These are phyloP conservation scores for Magnusiomyces magnusii DNA, from an alignment of 1,139 yeast species.

Conservation along the genomic window DNA sequence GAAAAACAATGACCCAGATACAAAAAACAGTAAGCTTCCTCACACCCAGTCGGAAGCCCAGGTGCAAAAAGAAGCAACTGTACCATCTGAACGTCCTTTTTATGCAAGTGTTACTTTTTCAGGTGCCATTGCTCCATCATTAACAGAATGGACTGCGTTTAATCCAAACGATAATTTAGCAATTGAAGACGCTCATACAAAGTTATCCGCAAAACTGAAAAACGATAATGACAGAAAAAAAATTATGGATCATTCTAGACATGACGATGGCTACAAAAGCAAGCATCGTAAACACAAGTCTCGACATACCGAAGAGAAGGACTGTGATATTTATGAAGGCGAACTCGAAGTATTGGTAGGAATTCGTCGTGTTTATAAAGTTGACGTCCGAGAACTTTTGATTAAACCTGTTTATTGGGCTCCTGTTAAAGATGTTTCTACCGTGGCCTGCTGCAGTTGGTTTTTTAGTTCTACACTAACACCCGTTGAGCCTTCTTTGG, in stretches of 20 bases:
- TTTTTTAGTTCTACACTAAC: conserved; percentile 31
- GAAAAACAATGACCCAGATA: no score
- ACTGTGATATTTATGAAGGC: neutral
- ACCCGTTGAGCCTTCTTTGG: conserved; percentile 33
- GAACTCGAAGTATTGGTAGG: conserved; percentile 32
- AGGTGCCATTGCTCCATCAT: conserved; percentile 26
- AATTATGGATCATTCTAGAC: neutral
- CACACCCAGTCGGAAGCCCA: neutral
- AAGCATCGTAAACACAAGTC: neutral
- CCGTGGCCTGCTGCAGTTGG: conserved; percentile 33
- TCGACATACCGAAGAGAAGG: neutral
- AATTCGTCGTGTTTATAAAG: conserved; percentile 31
- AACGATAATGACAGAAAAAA: conserved; percentile 7
- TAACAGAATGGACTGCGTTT: conserved; percentile 34
- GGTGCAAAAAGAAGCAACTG: neutral
- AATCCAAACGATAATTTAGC: conserved; percentile 32
- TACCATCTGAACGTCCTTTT: conserved; percentile 14
- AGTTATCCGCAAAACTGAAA: conserved; percentile 1
- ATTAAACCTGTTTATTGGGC: conserved; percentile 36
- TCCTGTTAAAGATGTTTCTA: conserved; percentile 25
- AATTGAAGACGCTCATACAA: conserved; percentile 20
- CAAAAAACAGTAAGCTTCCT: no score
- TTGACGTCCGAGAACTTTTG: conserved; percentile 21
- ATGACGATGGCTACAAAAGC: neutral
- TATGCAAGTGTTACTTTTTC: conserved; percentile 20